Conservation (phyloP, 768 basidiomycete species). For the Suillus decipiens region DNA sequence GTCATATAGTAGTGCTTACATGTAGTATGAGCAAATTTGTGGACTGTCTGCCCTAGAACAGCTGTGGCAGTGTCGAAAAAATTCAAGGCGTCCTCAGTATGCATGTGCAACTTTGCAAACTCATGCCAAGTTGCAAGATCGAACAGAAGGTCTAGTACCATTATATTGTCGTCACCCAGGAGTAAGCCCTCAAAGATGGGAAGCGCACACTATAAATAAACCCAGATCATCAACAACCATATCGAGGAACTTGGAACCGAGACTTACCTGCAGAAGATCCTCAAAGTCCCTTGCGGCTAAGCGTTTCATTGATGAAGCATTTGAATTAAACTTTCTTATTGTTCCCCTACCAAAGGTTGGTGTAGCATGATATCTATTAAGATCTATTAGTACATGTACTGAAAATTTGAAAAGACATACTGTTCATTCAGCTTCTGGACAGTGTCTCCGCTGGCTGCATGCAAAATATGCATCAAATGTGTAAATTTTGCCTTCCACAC, state of each 20-base stretch:
- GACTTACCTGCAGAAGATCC: constrained; percentile 33
- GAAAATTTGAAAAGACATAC: constrained; percentile 12
- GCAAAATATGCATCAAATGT: constrained; percentile 19
- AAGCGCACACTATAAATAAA: neutral
- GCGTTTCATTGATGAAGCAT: constrained; percentile 35
- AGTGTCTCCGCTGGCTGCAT: constrained; percentile 6
- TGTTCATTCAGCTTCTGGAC: constrained; percentile 15
- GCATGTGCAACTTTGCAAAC: too few species aligned
- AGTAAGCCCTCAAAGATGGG: neutral
- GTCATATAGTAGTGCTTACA: neutral
- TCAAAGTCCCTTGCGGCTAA: constrained; percentile 39
- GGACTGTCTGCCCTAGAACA: neutral
- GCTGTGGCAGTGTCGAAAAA: neutral
- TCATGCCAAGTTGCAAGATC: neutral
- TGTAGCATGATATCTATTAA: constrained; percentile 27
- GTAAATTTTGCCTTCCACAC: constrained; percentile 18
- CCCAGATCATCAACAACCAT: neutral
- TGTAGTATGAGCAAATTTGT: neutral
- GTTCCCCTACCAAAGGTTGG: constrained; percentile 33
- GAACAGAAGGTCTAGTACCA: neutral
- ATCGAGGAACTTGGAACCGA: neutral
- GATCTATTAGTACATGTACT: too few species aligned
- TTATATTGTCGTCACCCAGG: neutral
- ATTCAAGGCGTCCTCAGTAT: too few species aligned
- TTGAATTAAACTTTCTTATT: constrained; percentile 30